Base-by-base conservation (phyloP, 805 yeast genomes). In the Saccharomycopsis selenospora region DNA sequence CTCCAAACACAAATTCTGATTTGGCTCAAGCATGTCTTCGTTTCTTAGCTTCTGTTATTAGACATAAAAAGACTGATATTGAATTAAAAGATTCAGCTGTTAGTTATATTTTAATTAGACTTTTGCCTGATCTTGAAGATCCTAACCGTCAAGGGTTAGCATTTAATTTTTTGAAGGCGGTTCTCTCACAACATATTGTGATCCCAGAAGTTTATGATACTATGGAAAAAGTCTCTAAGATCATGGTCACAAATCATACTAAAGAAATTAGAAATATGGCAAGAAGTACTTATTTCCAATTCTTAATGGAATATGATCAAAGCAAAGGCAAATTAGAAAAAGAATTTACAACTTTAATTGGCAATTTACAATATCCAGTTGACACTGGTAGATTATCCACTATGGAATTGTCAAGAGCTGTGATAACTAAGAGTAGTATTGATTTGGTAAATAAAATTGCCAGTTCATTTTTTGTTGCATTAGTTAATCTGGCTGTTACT, bases 261-360 rank as follows among this genome's bases (percentile, higher is more conserved):
- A 77, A 77, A 45, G 88, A 82, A 59, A 85, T 88, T 46, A 74
- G 98, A 50, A 90, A 84, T 57, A 80, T 85, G 64, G 79, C 97
- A 6, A 76, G 98, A 64, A 77, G 86, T 55, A 79, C 85, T 1
- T 93, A 80, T 61, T 84, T 79, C 62, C 89, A 82, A 57, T 93
- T 93, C 57, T 66, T 93, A 59, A 84, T 88, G 84, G 96, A 89
- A 57, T 93, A 86, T 60, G 98, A 95, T 57, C 97, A 91, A 67
- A 89, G 98, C 27, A 75, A 81, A 57, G 89, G 91, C 3, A 76
- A 87, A 55, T 63, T 93, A 43, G 93, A 85, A 54, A 85, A 82
- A 57, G 95, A 87, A 55, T 82, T 91, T 66, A 79, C 82, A 54
- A 80, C 83, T 60, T 70, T 93, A 64, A 85, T 90, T 6, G 78